Conservation (phyloP, 2,329 filamentous ascomycete species). For the Gyromitra esculenta region DNA sequence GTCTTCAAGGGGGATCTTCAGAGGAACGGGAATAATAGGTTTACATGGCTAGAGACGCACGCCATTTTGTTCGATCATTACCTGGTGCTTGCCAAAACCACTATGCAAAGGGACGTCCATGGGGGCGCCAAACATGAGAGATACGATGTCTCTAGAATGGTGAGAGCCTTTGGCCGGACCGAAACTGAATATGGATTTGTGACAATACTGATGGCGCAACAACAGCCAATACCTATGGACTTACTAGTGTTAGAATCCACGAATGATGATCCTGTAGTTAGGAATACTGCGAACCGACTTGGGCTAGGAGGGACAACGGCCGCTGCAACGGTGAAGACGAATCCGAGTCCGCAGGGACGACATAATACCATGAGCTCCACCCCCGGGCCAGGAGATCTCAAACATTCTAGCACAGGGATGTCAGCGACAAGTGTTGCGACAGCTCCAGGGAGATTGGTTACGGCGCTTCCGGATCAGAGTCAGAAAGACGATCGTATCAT, state of each 20-base stretch:
- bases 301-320: slow-evolving; percentile 67
- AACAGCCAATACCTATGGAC: slow-evolving; percentile 90
- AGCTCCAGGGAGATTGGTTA: slow-evolving; percentile 61
- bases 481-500: slow-evolving; percentile 81
- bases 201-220: slow-evolving; percentile 28
- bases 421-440: slow-evolving; percentile 68
- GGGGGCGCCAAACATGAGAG: slow-evolving; percentile 70
- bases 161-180: slow-evolving; percentile 61
- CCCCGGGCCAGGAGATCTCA: slow-evolving; percentile 68
- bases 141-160: slow-evolving; percentile 93
- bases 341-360: slow-evolving; percentile 66
- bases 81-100: slow-evolving; percentile 85
- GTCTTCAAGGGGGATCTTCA: slow-evolving; percentile 90
- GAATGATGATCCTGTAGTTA: slow-evolving; percentile 89
- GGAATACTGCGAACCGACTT: slow-evolving; percentile 69
- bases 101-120: slow-evolving; percentile 73
- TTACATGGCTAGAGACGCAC: slow-evolving; percentile 93
- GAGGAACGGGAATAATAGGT: slow-evolving; percentile 85
- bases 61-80: slow-evolving; percentile 97
- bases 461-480: slow-evolving; percentile 60
- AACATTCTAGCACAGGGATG: slow-evolving; percentile 74
- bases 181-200: slow-evolving; percentile 59
- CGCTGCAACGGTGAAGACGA: slow-evolving; percentile 60
- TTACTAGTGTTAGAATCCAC: slow-evolving; percentile 90
- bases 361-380: slow-evolving; percentile 65